These are phyloP conservation scores for Umbilicus rupestris DNA, from an alignment of 164 flowering plant species.

Conservation along the genomic window DNA sequence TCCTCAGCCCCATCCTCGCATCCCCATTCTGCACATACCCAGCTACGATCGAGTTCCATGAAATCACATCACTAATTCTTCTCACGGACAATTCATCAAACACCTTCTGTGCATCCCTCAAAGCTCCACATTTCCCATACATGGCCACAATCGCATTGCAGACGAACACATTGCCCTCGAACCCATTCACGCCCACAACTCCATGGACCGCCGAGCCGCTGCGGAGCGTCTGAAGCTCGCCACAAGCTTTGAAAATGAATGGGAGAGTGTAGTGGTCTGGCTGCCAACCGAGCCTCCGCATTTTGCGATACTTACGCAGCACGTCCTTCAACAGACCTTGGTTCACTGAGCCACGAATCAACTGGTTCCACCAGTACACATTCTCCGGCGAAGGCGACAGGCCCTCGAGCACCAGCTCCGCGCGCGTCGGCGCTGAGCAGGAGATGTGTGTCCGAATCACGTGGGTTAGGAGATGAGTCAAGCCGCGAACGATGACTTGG, in stretches of 20 bases:
- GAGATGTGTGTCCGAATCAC: conserved; percentile 22
- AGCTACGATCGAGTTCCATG: conserved; percentile 68
- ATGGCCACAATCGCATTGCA: conserved; percentile 50
- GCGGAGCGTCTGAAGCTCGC: conserved; percentile 28
- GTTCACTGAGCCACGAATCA: neutral
- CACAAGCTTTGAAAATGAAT: conserved; percentile 42
- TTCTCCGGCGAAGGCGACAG: conserved; percentile 16
- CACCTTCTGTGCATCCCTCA: conserved; percentile 32
- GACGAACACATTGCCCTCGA: conserved; percentile 57
- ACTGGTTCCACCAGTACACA: conserved; percentile 1
- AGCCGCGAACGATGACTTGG: conserved; percentile 24
- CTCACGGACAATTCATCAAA: conserved; percentile 48
- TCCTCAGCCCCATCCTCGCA: conserved; percentile 21
- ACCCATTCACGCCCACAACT: conserved; percentile 28
- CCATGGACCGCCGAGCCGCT: conserved; percentile 40
- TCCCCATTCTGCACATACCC: conserved; percentile 41
- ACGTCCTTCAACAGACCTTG: neutral
- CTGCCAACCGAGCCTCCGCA: conserved; percentile 27
- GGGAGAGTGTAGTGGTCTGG: conserved; percentile 54
- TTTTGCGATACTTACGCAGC: conserved; percentile 10
- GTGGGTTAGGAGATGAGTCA: conserved; percentile 1
- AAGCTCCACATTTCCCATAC: conserved; percentile 48
- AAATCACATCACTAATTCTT: conserved; percentile 39
- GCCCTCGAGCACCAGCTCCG: conserved; percentile 18
- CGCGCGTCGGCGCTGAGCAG: conserved; percentile 20